Base-by-base conservation (phyloP, 139 green algal genomes). In the Ettlia oleoabundans region DNA sequence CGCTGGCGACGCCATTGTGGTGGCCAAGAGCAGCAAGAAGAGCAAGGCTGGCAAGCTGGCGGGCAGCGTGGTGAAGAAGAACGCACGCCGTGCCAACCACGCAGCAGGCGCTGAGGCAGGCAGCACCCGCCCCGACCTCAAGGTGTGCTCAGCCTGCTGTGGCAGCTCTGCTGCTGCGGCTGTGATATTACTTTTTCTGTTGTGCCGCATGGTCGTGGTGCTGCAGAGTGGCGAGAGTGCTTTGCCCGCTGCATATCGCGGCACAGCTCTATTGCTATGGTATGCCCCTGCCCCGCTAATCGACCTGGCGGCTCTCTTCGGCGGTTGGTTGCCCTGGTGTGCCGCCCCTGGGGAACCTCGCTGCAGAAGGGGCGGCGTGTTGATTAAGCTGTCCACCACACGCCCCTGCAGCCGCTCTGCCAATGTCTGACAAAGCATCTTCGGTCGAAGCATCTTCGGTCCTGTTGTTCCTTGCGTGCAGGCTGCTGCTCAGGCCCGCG, bases 11-110 rank as follows among this genome's bases (percentile, higher is more conserved):
- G 81, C 84, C 79, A 84, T 96, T n/a, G 64, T 61, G 22, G 79
- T 93, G 79, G 10, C 53, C 53, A 80, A 80, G 73, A 89, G 69
- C 24, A 89, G 42, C 52, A 86, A 82, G 74, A 86, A 84, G 83
- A 71, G 76, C 41, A 82, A 71, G 62, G 61, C 55, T 4, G 32
- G 55, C 22, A 78, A 68, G 51, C 65, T 83, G 67, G 43, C 52
- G 9, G 76, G 80, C 52, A 83, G 55, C 47, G 37, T 80, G 21
- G 55, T 67, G 4, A 92, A 92, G 78, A 92, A 89, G 84, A 84
- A 89, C 78, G 83, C 88, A 63, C 87, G 85, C 26, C 71, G 80
- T 30, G 75, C 72, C 79, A 81, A 62, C 61, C 22, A 82, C 28
- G 76, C 70, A 43, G 76, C 47, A 32, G 66, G 75, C 71, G 55